A percentile compares a stretch with the other conserved stretches of the same genome.
Evolutionary conservation across 2,329 filamentous ascomycete genomes (phyloP).

Genomic region (Fusarium succisae): DNA sequence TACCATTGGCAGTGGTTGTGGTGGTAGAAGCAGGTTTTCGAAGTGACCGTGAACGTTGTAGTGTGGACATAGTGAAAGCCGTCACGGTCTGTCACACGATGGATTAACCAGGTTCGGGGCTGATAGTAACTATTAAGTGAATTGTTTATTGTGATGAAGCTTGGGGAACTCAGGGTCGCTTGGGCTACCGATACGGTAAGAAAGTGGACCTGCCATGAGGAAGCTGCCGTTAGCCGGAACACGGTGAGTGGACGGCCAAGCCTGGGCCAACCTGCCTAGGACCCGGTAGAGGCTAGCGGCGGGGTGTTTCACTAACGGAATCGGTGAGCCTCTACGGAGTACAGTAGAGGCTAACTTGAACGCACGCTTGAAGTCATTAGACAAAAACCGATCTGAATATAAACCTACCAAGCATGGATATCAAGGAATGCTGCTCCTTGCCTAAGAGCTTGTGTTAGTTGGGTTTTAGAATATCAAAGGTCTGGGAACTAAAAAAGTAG

Average conservation of each 20-base stretch:
- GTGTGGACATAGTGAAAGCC: constrained; percentile 52
- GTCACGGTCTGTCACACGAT: neutral
- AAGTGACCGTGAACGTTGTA: constrained; percentile 59
- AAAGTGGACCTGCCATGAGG: neutral
- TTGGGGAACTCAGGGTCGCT: constrained; percentile 26
- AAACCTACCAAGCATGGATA: neutral
- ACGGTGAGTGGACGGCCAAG: neutral
- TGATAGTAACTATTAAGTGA: constrained; percentile 10
- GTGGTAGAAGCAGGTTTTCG: constrained; percentile 51
- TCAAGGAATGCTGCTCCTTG: neutral
- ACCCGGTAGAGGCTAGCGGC: neutral
- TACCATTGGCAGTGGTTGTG: constrained; percentile 10
- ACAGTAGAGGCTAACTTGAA: neutral
- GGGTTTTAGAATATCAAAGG: neutral
- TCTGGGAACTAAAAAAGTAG: neutral
- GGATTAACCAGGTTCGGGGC: neutral
- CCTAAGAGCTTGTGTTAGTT: neutral
- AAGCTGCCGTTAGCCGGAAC: constrained; percentile 20
- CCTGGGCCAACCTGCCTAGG: neutral
- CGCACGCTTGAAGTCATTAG: neutral
- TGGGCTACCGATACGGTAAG: constrained; percentile 27
- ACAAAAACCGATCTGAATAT: neutral
- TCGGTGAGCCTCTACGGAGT: neutral
- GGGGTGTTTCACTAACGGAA: neutral
- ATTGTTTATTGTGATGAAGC: constrained; percentile 28